Evolutionary conservation across 2,329 filamentous ascomycete genomes (phyloP).

Genomic region (Alternaria arborescens): DNA sequence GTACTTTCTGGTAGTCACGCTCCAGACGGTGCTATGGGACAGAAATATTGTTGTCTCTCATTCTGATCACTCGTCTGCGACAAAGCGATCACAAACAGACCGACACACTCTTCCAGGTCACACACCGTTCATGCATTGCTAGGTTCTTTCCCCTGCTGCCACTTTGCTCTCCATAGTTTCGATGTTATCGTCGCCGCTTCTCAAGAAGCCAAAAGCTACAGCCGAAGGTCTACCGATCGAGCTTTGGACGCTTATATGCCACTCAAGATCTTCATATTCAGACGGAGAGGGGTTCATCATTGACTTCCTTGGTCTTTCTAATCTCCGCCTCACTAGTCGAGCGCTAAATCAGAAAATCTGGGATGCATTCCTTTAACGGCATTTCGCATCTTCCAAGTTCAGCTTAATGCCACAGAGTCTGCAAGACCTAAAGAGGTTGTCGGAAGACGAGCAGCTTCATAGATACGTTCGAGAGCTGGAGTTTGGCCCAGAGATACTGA

Average conservation of each 20-base stretch:
- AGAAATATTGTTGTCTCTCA: not conserved
- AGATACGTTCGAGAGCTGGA: not conserved
- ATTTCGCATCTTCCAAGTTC: not conserved
- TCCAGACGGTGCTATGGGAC: not conserved
- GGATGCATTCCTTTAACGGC: not conserved
- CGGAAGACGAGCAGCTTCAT: not conserved
- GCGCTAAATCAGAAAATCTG: not conserved
- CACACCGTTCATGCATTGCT: not conserved
- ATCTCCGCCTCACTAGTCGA: not conserved
- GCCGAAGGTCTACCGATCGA: not conserved
- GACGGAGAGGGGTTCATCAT: not conserved
- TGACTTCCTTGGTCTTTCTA: not conserved
- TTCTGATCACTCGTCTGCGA: not conserved
- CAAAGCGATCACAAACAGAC: not conserved
- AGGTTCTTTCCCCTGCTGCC: not conserved
- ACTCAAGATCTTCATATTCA: not conserved
- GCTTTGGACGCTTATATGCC: conserved; percentile 2
- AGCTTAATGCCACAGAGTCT: conserved; percentile 1
- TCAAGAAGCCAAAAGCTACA: not conserved
- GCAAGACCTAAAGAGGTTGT: not conserved
- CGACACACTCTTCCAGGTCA: not conserved
- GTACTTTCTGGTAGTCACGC: not conserved
- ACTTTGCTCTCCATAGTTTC: not conserved
- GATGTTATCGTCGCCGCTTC: not conserved
- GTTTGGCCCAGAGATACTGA: not conserved